phyloP scores from a whole-genome alignment of 805 yeast genomes.

The Huiozyma naganishii region DNA sequence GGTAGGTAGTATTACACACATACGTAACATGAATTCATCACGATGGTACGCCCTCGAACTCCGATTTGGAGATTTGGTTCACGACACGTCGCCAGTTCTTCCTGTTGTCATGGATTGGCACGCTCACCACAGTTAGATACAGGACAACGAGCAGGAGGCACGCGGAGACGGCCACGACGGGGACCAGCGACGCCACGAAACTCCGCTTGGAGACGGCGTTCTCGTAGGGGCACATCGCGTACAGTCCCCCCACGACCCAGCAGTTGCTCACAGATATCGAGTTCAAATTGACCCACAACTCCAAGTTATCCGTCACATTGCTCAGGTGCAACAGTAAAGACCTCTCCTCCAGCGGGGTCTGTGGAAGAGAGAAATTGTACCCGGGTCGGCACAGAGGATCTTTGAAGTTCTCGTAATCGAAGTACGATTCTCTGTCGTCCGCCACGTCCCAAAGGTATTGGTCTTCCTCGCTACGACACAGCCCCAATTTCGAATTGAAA shows the following conservation, averaged over 20 bases:
- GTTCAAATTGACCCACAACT: slow-evolving; percentile 69
- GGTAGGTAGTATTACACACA: not conserved
- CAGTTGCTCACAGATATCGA: slow-evolving; percentile 64
- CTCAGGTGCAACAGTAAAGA: slow-evolving; percentile 13
- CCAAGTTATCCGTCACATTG: slow-evolving; percentile 1
- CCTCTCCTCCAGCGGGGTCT: slow-evolving; percentile 37
- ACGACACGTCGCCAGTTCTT: slow-evolving; percentile 51
- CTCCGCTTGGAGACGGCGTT: slow-evolving; percentile 41
- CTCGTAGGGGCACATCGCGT: slow-evolving; percentile 70
- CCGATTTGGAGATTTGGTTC: slow-evolving; percentile 47
- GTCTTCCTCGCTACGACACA: slow-evolving; percentile 40
- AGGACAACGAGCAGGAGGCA: slow-evolving; percentile 42
- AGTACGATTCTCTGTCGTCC: slow-evolving; percentile 31
- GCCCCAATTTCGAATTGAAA: slow-evolving; percentile 37
- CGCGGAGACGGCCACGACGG: slow-evolving; percentile 51
- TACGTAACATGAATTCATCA: slow-evolving; percentile 17
- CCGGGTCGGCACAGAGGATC: slow-evolving; percentile 29
- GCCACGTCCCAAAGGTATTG: slow-evolving; percentile 38
- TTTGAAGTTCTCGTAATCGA: slow-evolving; percentile 25
- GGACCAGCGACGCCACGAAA: slow-evolving; percentile 54
- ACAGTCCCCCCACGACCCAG: slow-evolving; percentile 79
- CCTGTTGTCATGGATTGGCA: slow-evolving; percentile 64
- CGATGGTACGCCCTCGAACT: slow-evolving; percentile 82
- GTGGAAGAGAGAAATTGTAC: slow-evolving; percentile 38
- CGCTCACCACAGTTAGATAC: slow-evolving; percentile 43